These are phyloP conservation scores for Vicia faba DNA, from an alignment of 306 rosid genomes.

Conservation along the genomic window DNA sequence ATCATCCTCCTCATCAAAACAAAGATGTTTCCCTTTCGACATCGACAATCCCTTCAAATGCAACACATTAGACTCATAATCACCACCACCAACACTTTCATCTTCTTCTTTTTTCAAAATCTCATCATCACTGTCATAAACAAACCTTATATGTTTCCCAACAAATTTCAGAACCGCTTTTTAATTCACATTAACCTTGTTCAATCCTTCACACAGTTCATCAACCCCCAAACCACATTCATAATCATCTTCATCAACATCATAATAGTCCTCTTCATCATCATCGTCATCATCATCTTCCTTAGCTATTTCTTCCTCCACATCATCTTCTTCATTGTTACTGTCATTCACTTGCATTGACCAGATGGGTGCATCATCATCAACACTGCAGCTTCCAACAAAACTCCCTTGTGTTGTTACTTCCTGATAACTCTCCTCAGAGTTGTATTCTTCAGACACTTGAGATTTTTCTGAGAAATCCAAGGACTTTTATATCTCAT, in stretches of 20 bases:
- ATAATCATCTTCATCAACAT: constrained; percentile 25
- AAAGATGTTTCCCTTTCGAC: constrained; percentile 78
- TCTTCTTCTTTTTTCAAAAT: constrained; percentile 52
- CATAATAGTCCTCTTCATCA: too few relatives aligned
- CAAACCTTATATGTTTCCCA: constrained; percentile 76
- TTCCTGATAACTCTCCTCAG: too few relatives aligned
- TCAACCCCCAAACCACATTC: constrained; percentile 42
- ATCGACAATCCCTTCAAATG: constrained; percentile 74
- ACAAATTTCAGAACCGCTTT: constrained; percentile 45
- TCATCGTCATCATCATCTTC: constrained; percentile 37
- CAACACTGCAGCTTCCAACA: constrained; percentile 37
- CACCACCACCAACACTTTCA: neutral
- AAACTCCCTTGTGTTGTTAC: too few relatives aligned
- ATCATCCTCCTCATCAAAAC: constrained; percentile 48
- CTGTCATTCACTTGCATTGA: constrained; percentile 75
- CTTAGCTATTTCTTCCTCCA: constrained; percentile 46
- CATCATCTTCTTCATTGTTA: constrained; percentile 57
- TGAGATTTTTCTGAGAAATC: too few relatives aligned
- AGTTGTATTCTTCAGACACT: too few relatives aligned
- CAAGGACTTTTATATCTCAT: too few relatives aligned
- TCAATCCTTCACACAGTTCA: constrained; percentile 66
- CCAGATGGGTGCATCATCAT: constrained; percentile 81
- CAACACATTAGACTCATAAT: constrained; percentile 45
- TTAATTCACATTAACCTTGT: constrained; percentile 61
- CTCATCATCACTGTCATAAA: constrained; percentile 81